phyloP scores from a whole-genome alignment of 768 basidiomycete genomes.

The Naematelia encephala region DNA sequence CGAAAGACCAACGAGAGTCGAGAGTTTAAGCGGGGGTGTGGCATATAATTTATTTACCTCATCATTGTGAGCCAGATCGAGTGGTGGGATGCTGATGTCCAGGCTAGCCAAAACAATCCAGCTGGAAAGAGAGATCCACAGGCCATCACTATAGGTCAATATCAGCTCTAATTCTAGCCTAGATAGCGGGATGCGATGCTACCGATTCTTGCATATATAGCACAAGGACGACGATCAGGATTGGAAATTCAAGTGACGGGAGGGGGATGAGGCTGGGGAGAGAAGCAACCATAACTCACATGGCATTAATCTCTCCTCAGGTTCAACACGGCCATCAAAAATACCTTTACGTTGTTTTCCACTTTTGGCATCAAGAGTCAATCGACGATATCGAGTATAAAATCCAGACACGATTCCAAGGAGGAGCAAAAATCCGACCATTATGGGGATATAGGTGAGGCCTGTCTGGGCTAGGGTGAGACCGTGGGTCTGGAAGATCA shows the following conservation, averaged over 20 bases:
- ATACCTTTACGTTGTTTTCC: slow-evolving; percentile 24
- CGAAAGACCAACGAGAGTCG: too few relatives aligned
- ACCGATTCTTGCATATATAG: not conserved
- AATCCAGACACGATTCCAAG: slow-evolving; percentile 11
- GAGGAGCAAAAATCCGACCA: slow-evolving; percentile 26
- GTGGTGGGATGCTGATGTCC: slow-evolving; percentile 21
- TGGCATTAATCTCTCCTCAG: slow-evolving; percentile 30
- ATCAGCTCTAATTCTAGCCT: not conserved
- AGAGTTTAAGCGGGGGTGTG: too few relatives aligned
- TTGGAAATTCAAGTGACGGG: not conserved
- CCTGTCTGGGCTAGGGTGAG: slow-evolving; percentile 12
- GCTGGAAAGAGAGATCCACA: slow-evolving; percentile 17
- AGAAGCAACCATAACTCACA: slow-evolving; percentile 15
- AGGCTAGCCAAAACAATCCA: slow-evolving; percentile 35
- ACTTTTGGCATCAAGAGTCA: slow-evolving; percentile 18
- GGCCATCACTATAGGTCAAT: slow-evolving; percentile 16
- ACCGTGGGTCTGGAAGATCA: slow-evolving; percentile 23
- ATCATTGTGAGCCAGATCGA: slow-evolving; percentile 27
- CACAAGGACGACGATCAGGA: slow-evolving; percentile 1
- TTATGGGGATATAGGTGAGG: slow-evolving; percentile 30
- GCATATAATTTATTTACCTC: slow-evolving; percentile 22
- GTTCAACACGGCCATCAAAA: slow-evolving; percentile 25
- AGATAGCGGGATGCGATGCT: too few relatives aligned
- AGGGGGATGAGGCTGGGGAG: not conserved
- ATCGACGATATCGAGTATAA: slow-evolving; percentile 19